Conservation (phyloP, 225 moss, liverwort and hornwort species). For the Neckera pumila region DNA sequence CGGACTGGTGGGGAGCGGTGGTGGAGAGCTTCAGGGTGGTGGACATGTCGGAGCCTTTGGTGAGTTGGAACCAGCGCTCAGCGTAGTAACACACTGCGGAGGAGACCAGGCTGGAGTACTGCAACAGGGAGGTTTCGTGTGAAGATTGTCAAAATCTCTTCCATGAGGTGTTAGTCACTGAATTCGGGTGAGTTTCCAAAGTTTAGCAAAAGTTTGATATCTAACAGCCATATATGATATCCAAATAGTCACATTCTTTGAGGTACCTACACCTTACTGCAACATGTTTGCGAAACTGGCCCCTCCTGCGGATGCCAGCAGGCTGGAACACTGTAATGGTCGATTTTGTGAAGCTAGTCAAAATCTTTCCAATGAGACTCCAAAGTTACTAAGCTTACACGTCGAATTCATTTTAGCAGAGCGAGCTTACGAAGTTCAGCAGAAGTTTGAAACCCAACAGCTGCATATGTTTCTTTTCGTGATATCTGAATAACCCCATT, state of each 20-base stretch:
- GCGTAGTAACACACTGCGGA: conserved; percentile 21
- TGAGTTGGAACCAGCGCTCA: conserved; percentile 27
- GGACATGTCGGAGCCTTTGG: conserved; percentile 15
- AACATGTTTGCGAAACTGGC: background rate
- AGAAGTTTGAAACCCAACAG: background rate
- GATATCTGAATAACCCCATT: background rate
- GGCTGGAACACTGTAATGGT: background rate
- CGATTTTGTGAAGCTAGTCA: background rate
- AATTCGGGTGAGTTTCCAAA: background rate
- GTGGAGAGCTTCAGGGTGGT: conserved; percentile 5
- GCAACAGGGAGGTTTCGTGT: background rate
- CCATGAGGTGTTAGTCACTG: background rate
- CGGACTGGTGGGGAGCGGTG: background rate
- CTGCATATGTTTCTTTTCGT: background rate
- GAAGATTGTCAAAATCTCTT: background rate
- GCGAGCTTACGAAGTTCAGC: background rate
- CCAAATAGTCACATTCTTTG: background rate
- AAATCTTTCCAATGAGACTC: background rate
- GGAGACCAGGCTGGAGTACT: background rate
- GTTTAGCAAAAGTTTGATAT: background rate
- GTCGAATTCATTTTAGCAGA: background rate
- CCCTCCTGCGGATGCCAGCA: background rate
- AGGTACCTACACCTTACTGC: background rate
- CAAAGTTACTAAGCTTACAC: background rate
- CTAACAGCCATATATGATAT: background rate